A percentile compares a stretch with the other conserved stretches of the same genome.
Evolutionary conservation across 495 filamentous ascomycete genomes (phyloP).

Genomic region (Hypoxylon trugodes): DNA sequence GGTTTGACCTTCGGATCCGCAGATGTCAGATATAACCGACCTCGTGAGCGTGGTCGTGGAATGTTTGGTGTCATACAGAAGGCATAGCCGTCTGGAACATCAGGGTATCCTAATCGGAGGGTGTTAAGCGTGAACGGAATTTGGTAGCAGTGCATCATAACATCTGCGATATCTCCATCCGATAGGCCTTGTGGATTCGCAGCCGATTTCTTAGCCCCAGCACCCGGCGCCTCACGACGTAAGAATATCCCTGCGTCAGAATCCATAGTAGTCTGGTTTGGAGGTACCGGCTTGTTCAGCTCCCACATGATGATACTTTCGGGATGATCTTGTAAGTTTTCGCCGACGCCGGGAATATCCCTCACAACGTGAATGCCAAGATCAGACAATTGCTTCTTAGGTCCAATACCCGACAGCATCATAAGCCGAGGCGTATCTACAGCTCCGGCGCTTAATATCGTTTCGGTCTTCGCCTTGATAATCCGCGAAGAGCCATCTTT

Average conservation of each 20-base stretch:
- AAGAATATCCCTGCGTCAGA: slow-evolving; percentile 86
- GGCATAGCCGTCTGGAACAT: slow-evolving; percentile 71
- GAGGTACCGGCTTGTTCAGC: slow-evolving; percentile 76
- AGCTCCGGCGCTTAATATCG: slow-evolving; percentile 79
- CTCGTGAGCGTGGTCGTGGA: slow-evolving; percentile 78
- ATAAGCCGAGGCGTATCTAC: slow-evolving; percentile 79
- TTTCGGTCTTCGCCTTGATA: slow-evolving; percentile 71
- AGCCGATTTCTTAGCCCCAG: slow-evolving; percentile 53
- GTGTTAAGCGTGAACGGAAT: slow-evolving; percentile 82
- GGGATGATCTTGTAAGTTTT: slow-evolving; percentile 82
- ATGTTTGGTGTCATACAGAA: slow-evolving; percentile 96
- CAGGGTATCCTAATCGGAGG: slow-evolving; percentile 72
- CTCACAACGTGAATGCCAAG: slow-evolving; percentile 74
- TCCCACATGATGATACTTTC: slow-evolving; percentile 87
- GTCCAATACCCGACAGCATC: slow-evolving; percentile 79
- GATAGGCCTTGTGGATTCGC: slow-evolving; percentile 51
- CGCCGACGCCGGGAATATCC: slow-evolving; percentile 79
- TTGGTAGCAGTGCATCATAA: slow-evolving; percentile 95
- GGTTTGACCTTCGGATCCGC: slow-evolving; percentile 77
- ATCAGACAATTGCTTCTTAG: slow-evolving; percentile 68
- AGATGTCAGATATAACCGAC: slow-evolving; percentile 75
- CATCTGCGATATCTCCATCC: slow-evolving; percentile 74
- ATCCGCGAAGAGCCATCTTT: slow-evolving; percentile 69
- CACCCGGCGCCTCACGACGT: slow-evolving; percentile 71
- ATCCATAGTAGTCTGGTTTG: slow-evolving; percentile 84